Evolutionary conservation across 2,329 filamentous ascomycete species (phyloP), one percentile per base, ranked within the genome.

Genomic region (Escovopsis weberi): DNA sequence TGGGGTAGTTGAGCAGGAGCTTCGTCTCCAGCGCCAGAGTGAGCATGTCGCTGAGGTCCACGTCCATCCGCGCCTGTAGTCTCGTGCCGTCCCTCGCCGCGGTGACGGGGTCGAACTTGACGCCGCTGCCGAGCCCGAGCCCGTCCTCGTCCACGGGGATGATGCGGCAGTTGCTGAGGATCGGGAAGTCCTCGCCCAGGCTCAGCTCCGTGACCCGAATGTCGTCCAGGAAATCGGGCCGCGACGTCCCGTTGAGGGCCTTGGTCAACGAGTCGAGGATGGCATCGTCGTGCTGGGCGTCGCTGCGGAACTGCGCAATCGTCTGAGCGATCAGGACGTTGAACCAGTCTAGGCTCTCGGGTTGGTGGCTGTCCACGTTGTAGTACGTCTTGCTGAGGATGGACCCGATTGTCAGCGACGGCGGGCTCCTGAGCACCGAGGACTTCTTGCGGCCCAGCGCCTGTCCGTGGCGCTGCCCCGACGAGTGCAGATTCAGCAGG

Each of bases 341-440:
- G 72, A 98, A 96, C 91, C 91, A 98, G 62, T 98, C 91, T 47
- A 98, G 65, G 45, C 85, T 93, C 62, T 98, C 91, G 1, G 91
- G 91, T 61, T 96, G 91, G 60, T 98, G 91, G 46, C 85, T 87
- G 53, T 93, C 76, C 37, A 91, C 85, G 57, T 94, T 94, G 66
- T 98, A 98, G 62, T 95, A 98, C 19, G 91, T 96, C 66, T 98
- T 98, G 53, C 81, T 82, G 26, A 98, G 72, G 47, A 98, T 95
- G 9, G 87, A 93, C 40, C 82, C 82, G n/a, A 94, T 94, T 4
- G 88, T 94, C 15, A 93, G 75, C 4, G 76, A 75, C 1, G 83
- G 81, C 0, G 82, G 75, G 15, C 77, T 79, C 4, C 84, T 74
- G 7, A 91, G 69, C 12, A 89, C 78, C 55, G 74, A 83, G 28